Conservation (phyloP, 176 grass and related monocot species). For the Alloteropsis semialata region DNA sequence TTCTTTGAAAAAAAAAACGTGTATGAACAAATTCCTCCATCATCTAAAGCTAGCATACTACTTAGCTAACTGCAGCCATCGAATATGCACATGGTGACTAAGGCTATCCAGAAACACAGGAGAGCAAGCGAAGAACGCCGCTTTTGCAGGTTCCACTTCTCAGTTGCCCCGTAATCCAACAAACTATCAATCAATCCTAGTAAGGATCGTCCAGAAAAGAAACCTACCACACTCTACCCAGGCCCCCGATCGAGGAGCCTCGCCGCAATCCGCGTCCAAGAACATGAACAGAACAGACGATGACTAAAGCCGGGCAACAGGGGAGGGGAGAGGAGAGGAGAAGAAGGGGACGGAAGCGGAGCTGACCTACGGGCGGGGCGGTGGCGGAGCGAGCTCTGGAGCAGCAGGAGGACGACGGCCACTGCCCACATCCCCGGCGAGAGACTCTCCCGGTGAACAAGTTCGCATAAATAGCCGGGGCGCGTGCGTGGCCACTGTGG, state of each 20-base stretch:
- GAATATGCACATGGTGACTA: background rate
- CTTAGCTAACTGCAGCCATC: background rate
- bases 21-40: background rate
- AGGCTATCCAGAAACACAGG: background rate
- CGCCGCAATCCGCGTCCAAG: background rate
- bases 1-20: too few relatives aligned
- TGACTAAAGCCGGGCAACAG: background rate
- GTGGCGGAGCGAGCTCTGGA: background rate
- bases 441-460: background rate
- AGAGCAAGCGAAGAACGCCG: background rate
- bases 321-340: background rate
- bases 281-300: background rate
- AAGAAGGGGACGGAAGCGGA: too few relatives aligned
- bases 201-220: too few relatives aligned
- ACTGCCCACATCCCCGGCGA: slow-evolving; percentile 19
- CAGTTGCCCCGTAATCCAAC: background rate
- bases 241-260: too few relatives aligned
- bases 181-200: background rate
- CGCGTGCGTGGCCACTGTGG: too few relatives aligned
- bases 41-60: background rate
- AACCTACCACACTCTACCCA: too few relatives aligned
- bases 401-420: background rate
- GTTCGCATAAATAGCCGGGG: slow-evolving; percentile 19
- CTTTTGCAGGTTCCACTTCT: background rate
- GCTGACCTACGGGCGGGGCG: background rate